Evolutionary conservation across 768 basidiomycete species (phyloP).

Genomic region (Mycena vulgaris): DNA sequence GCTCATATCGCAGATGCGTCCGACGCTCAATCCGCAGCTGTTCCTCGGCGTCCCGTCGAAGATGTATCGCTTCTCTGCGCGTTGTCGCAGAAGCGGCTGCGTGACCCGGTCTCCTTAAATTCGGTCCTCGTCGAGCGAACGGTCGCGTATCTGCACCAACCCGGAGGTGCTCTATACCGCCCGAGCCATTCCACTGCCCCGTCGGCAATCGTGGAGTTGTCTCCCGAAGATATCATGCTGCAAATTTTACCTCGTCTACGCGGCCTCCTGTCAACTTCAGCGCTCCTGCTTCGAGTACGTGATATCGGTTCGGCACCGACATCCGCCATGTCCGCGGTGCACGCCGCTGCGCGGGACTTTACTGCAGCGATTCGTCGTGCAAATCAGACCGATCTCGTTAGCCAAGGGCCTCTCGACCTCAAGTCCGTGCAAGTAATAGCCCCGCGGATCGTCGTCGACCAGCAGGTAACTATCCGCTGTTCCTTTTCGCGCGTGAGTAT

Average conservation of each 20-base stretch:
- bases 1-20: conserved; percentile 27
- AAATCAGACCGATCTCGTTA: conserved; percentile 43
- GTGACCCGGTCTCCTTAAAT: conserved; percentile 39
- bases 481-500: too few relatives aligned
- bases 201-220: background rate
- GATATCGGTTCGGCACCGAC: conserved; percentile 30
- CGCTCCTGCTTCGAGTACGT: conserved; percentile 33
- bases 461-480: conserved; percentile 39
- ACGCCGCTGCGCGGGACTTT: conserved; percentile 41
- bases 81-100: conserved; percentile 38
- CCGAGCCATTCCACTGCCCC: conserved; percentile 8
- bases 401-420: conserved; percentile 44
- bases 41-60: conserved; percentile 28
- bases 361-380: conserved; percentile 34
- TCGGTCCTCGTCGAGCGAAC: conserved; percentile 38
- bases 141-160: conserved; percentile 32
- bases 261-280: conserved; percentile 22
- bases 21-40: background rate
- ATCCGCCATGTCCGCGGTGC: conserved; percentile 22
- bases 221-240: background rate
- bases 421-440: conserved; percentile 42
- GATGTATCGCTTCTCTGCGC: too few relatives aligned
- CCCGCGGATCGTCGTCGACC: conserved; percentile 46
- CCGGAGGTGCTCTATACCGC: too few relatives aligned
- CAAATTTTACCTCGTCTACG: background rate